Evolutionary conservation across 345 rosid species (phyloP).

Genomic region (Euphorbia peplus): DNA sequence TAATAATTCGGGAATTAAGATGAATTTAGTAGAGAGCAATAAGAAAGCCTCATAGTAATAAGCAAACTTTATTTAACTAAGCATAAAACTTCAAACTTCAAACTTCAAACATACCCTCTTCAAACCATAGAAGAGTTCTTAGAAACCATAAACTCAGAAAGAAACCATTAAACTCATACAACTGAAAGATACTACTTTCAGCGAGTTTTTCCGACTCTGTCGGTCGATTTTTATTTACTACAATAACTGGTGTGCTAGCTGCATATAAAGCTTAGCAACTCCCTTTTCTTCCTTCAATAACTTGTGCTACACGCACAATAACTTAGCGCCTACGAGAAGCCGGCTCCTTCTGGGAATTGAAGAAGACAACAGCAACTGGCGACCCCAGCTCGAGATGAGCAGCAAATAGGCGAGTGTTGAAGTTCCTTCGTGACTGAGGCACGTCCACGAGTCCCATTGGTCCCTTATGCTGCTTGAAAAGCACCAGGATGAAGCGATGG

Average conservation of each 20-base stretch:
- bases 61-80: too few relatives aligned
- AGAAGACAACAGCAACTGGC: constrained; percentile 78
- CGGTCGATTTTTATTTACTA: background rate
- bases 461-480: constrained; percentile 63
- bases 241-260: background rate
- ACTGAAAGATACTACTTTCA: background rate
- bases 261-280: background rate
- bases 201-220: background rate
- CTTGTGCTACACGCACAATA: background rate
- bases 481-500: constrained; percentile 73
- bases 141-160: too few relatives aligned
- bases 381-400: constrained; percentile 56
- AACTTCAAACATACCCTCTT: too few relatives aligned
- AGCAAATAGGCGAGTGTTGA: constrained; percentile 69
- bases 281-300: too few relatives aligned
- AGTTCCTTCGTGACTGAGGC: constrained; percentile 60
- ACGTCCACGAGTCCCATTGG: constrained; percentile 52
- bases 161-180: too few relatives aligned
- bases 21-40: too few relatives aligned
- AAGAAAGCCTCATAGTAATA: too few relatives aligned
- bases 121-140: too few relatives aligned
- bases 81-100: too few relatives aligned
- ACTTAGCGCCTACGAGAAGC: constrained; percentile 51
- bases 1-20: too few relatives aligned
- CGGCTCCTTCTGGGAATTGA: constrained; percentile 88